Base-by-base conservation (phyloP, 2,329 filamentous ascomycete genomes). In the Sphaerulina vaccinii region DNA sequence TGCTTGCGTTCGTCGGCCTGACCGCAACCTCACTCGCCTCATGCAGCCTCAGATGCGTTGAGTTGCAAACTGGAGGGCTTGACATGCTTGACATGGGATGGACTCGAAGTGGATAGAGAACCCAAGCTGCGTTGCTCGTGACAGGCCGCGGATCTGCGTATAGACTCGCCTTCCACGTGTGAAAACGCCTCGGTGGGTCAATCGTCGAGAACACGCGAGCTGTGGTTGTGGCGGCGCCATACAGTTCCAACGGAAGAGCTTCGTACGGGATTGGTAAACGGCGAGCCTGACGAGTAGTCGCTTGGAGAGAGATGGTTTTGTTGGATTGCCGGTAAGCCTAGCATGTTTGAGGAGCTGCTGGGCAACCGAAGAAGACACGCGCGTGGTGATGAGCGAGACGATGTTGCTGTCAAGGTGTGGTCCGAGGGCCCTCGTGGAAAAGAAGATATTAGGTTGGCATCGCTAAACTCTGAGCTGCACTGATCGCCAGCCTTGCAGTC, bases 151-250 rank as follows among this genome's bases (percentile, higher is more conserved):
- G 35, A 37, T 5, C 5, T 6, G 18, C 3, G 6, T 9, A 36
- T 7, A 13, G 13, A 36, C 6, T 36, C 32, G 10, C 11, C 5
- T 37, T 13, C 16, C 43, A 37, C 43, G 43, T 37, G 42, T 36
- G 42, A 36, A 27, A 46, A 32, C 18, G 29, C 43, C 32, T 13
- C 32, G 21, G 19, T 6, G 18, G 19, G 43, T 18, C 29, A 11
- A 15, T 38, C 33, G 36, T 13, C 27, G 33, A 47, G 13, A 46
- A 10, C 16, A 39, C 16, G 10, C n/a, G 35, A 37, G 15, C 1
- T 22, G 16, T n/a, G 36, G 23, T 22, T 41, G 45, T 49, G 45
- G 45, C 44, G 44, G 33, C 45, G 45, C 45, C 45, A 33, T 27
- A 15, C 11, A 2, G 16, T 33, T 10, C 36, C 45, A 29, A 32